phyloP scores from a whole-genome alignment of 345 rosid genomes.

The Carallia pectinifolia region DNA sequence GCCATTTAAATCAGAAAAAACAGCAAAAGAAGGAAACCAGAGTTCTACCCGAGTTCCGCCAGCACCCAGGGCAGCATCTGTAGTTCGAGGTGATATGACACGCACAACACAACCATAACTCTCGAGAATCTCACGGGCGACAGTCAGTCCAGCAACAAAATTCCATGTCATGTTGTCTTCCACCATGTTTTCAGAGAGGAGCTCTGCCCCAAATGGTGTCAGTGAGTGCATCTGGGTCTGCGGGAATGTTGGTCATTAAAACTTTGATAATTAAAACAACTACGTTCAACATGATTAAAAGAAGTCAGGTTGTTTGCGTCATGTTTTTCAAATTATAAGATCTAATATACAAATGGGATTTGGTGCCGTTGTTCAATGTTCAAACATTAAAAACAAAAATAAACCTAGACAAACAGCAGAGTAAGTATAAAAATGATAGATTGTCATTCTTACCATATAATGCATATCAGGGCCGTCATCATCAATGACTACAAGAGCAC shows the following conservation, averaged over 20 bases:
- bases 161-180: constrained; percentile 99
- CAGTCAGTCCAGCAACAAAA: constrained; percentile 84
- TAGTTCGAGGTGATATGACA: constrained; percentile 67
- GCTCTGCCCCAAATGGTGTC: constrained; percentile 80
- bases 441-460: constrained; percentile 57
- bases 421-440: not conserved
- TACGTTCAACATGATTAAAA: not conserved
- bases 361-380: too few species aligned
- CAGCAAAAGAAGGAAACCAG: constrained; percentile 70
- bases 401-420: not conserved
- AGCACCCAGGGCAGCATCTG: constrained; percentile 65
- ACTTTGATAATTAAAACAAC: not conserved
- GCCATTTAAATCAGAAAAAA: constrained; percentile 35
- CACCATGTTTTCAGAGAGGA: constrained; percentile 62
- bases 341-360: too few species aligned
- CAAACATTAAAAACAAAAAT: too few species aligned
- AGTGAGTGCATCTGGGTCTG: constrained; percentile 95
- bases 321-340: too few species aligned
- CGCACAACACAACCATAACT: constrained; percentile 82
- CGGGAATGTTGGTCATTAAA: constrained; percentile 17
- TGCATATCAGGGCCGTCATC: constrained; percentile 98
- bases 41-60: constrained; percentile 87
- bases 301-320: not conserved
- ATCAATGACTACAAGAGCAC: constrained; percentile 71
- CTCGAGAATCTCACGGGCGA: constrained; percentile 90